Evolutionary conservation across 306 rosid genomes (phyloP).

Genomic region (Rubus parviflorus): DNA sequence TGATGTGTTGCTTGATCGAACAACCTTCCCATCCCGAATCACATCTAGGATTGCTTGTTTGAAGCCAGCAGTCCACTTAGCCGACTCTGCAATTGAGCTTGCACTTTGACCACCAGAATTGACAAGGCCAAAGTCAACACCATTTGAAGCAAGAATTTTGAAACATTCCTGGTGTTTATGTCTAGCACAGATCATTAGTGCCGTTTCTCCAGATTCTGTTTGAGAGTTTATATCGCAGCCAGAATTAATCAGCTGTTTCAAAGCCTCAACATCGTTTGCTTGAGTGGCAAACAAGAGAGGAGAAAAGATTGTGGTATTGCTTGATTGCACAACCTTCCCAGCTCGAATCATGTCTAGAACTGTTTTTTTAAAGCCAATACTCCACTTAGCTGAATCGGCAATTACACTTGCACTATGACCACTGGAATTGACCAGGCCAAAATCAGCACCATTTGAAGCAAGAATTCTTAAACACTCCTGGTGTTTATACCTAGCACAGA

Average conservation of each 20-base stretch:
- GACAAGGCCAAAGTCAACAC: slow-evolving; percentile 56
- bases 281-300: slow-evolving; percentile 40
- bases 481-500: slow-evolving; percentile 40
- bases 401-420: slow-evolving; percentile 46
- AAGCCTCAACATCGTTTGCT: slow-evolving; percentile 42
- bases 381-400: slow-evolving; percentile 43
- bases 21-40: slow-evolving; percentile 33
- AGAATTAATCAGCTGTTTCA: slow-evolving; percentile 43
- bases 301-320: slow-evolving; percentile 40
- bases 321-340: slow-evolving; percentile 41
- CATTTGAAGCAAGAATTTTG: slow-evolving; percentile 46
- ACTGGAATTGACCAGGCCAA: slow-evolving; percentile 44
- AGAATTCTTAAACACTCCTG: slow-evolving; percentile 49
- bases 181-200: slow-evolving; percentile 48
- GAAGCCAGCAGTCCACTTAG: slow-evolving; percentile 43
- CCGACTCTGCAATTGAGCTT: slow-evolving; percentile 39
- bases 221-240: slow-evolving; percentile 47
- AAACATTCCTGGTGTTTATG: slow-evolving; percentile 46
- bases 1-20: slow-evolving; percentile 42
- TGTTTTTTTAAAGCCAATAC: slow-evolving; percentile 32
- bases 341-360: slow-evolving; percentile 37
- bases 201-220: slow-evolving; percentile 50
- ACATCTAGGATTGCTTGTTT: slow-evolving; percentile 34
- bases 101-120: slow-evolving; percentile 44
- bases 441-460: slow-evolving; percentile 53